Base-by-base conservation (phyloP, 495 filamentous ascomycete species). In the Lentithecium fluviatile region DNA sequence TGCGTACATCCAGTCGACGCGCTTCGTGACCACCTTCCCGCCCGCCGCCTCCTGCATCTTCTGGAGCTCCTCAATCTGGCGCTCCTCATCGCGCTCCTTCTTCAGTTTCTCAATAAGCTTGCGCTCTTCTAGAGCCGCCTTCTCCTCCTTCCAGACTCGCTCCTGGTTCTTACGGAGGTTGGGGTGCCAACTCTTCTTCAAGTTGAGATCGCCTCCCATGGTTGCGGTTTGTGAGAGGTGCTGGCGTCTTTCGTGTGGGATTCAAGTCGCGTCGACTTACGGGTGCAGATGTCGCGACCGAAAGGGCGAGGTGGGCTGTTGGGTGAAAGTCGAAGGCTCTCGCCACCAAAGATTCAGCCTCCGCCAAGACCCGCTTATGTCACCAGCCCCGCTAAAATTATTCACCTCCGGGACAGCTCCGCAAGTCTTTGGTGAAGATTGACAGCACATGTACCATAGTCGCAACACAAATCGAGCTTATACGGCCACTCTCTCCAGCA, bases 1-100 rank as follows among this genome's bases (percentile, higher is more conserved):
- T 65, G 84, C 79, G 75, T 98, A 98, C 90, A 98, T 96, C 89
- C 95, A 98, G 68, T 98, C 93, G 19, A 98, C 94, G 12, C 90
- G 83, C 62, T 90, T 85, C 1, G 85, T 70, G 34, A 83, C 81
- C 58, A 84, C 87, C 58, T 82, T 80, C 17, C 91, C 91, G 32
- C 95, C 95, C 12, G 90, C 88, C 38, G 88, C 86, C 75, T 96
- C 95, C 56, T 96, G 90, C 45, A 96, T 83, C 45, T 85, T 84
- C 69, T 96, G 88, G 1, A 97, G 85, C 69, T 97, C 94, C 70
- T 96, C 88, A 62, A 96, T 89, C 56, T 86, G 83, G 10, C 95
- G 87, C 76, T 99, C 94, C 76, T 99, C 92, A 67, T 91, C 88
- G 46, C 95, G 85, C 74, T 99, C 94, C 60, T 95, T 93, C 47